Conservation (phyloP, 2,329 filamentous ascomycete genomes). For the Pseudogymnoascus pannorum region DNA sequence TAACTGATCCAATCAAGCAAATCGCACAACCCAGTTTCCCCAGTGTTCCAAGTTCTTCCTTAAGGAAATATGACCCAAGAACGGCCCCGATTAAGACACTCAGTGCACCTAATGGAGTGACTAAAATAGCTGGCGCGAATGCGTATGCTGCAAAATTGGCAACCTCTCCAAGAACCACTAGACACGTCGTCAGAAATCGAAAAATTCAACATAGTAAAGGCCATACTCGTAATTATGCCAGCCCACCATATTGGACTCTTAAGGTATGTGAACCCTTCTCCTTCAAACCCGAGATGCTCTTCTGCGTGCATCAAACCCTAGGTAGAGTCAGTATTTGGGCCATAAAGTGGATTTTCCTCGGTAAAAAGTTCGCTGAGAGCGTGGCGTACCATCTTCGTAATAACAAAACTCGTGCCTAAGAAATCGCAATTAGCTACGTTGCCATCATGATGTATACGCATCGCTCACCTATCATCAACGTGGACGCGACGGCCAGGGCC, state of each 20-base stretch:
- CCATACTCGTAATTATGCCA: constrained; percentile 78
- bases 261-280: constrained; percentile 90
- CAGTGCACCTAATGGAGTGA: constrained; percentile 87
- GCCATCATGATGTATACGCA: constrained; percentile 13
- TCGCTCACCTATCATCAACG: constrained; percentile 64
- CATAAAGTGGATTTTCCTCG: neutral
- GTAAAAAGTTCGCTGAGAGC: neutral
- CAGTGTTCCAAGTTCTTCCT: constrained; percentile 81
- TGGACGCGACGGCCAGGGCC: constrained; percentile 66
- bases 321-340: constrained; percentile 16
- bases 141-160: constrained; percentile 98
- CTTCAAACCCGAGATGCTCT: constrained; percentile 89
- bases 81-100: constrained; percentile 94
- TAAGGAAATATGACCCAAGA: constrained; percentile 86
- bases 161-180: constrained; percentile 86
- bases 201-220: constrained; percentile 13
- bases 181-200: constrained; percentile 21
- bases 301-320: constrained; percentile 86
- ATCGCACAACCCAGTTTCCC: constrained; percentile 94
- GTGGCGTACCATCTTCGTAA: constrained; percentile 83
- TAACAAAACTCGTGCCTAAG: constrained; percentile 89
- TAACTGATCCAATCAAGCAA: constrained; percentile 90
- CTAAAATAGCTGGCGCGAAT: constrained; percentile 96
- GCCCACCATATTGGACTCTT: constrained; percentile 97
- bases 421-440: constrained; percentile 12